Percentiles rank a stretch among this genome's conserved stretches.
phyloP scores from a whole-genome alignment of 2,329 filamentous ascomycete species.

The Fusarium bactridioides region DNA sequence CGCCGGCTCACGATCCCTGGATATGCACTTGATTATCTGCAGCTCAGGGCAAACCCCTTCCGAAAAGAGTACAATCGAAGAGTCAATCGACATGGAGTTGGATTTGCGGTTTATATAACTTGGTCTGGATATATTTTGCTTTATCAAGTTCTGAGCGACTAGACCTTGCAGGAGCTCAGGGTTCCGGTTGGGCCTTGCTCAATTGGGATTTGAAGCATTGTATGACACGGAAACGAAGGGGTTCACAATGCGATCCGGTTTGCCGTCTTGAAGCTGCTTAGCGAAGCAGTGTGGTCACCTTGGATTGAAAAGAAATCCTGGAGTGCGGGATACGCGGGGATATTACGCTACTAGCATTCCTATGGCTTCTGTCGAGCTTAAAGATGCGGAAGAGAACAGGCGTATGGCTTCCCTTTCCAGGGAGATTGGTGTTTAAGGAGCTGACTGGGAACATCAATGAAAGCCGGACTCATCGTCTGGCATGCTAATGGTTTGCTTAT shows the following conservation, averaged over 20 bases:
- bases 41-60: conserved; percentile 12
- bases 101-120: conserved; percentile 32
- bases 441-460: conserved; percentile 24
- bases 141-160: conserved; percentile 28
- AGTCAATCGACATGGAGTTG: conserved; percentile 15
- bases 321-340: conserved; percentile 7
- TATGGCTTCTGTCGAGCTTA: conserved; percentile 14
- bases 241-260: conserved; percentile 8
- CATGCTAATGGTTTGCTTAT: conserved; percentile 29
- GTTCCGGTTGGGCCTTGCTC: conserved; percentile 26
- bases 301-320: conserved; percentile 10
- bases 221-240: conserved; percentile 23
- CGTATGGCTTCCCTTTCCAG: conserved; percentile 34
- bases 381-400: conserved; percentile 21
- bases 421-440: conserved; percentile 33
- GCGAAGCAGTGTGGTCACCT: conserved; percentile 6
- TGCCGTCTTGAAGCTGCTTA: conserved; percentile 12
- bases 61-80: conserved; percentile 13
- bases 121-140: conserved; percentile 22
- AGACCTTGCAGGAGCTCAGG: conserved; percentile 29
- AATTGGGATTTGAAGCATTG: conserved; percentile 22
- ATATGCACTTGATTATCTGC: conserved; percentile 5
- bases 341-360: conserved; percentile 23
- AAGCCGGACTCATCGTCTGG: conserved; percentile 13
- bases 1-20: conserved; percentile 18